Evolutionary conservation across 1,284 basidiomycete genomes (phyloP), one percentile per base, ranked within the genome.

Genomic region (Afroboletus lepidellus): DNA sequence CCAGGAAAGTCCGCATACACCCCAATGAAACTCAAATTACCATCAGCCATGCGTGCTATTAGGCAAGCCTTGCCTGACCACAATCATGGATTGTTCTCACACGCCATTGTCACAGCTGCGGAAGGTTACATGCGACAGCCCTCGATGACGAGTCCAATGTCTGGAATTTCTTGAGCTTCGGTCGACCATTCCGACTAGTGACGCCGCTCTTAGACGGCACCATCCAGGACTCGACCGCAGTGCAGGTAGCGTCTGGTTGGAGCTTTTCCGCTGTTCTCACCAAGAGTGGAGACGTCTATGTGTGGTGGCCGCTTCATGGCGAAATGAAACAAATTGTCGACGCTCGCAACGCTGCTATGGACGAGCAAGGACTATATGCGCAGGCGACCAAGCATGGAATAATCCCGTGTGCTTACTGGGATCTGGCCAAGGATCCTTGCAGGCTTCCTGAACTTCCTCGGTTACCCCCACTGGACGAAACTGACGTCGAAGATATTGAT

Each of bases 191-290:
- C 70, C 73, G 73, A 42, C 72, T 92, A 25, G 69, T 71, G 8
- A 81, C 83, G 3, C 66, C 75, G 1, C 65, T 78, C 15, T 62
- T 88, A 46, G 72, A 74, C 41, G 74, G 75, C 41, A 61, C 67
- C 1, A 64, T 72, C 2, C 69, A 74, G 0, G 75, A 77, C 47
- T 77, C 76, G 24, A 77, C 72, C 9, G 80, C 84, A 7, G 63
- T 79, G 2, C 91, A 93, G 66, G 75, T 92, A 27, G 86, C 85
- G 64, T 87, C 86, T 53, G 92, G 92, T n/a, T 94, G 91, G 92
- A 58, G 63, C 6, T 87, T 87, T 67, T 86, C 85, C 8, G 78
- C 84, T 3, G 75, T 83, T 30, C 80, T 95, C 55, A 87, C 85
- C 3, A 74, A 78, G 47, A 75, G 78, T 5, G 90, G 91, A 2